phyloP scores from a whole-genome alignment of 345 rosid species.

The Geranium brycei region DNA sequence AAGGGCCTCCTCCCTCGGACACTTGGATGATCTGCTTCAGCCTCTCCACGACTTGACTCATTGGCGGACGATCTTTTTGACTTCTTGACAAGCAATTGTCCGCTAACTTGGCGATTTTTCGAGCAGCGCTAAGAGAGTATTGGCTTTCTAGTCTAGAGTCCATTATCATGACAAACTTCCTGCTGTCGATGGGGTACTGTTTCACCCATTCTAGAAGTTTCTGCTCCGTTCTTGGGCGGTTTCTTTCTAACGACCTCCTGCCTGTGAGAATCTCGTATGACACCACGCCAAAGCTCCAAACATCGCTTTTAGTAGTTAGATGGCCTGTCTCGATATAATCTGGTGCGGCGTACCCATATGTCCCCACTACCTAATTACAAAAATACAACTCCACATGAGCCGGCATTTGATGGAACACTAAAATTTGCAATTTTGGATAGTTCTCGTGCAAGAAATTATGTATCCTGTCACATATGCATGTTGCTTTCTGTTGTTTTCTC shows the following conservation, averaged over 20 bases:
- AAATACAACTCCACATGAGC: not conserved
- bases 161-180: constrained; percentile 44
- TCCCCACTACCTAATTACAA: constrained; percentile 54
- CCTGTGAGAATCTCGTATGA: constrained; percentile 73
- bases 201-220: constrained; percentile 65
- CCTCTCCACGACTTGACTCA: constrained; percentile 50
- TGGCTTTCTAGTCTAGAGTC: constrained; percentile 54
- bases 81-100: constrained; percentile 48
- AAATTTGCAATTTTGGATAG: constrained; percentile 1
- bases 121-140: constrained; percentile 37
- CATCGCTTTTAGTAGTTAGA: constrained; percentile 64
- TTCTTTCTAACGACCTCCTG: constrained; percentile 58
- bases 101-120: constrained; percentile 57
- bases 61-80: constrained; percentile 58
- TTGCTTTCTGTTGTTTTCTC: too few relatives aligned
- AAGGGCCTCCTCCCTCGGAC: constrained; percentile 14
- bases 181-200: constrained; percentile 50
- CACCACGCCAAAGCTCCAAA: constrained; percentile 85
- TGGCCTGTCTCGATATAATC: constrained; percentile 79
- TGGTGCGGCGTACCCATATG: constrained; percentile 87
- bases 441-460: not conserved
- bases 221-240: constrained; percentile 52
- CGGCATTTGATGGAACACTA: too few relatives aligned
- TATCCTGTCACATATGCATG: too few relatives aligned
- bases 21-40: constrained; percentile 39